phyloP scores from a whole-genome alignment of 1,139 yeast species.

The Scheffersomyces lignicola region DNA sequence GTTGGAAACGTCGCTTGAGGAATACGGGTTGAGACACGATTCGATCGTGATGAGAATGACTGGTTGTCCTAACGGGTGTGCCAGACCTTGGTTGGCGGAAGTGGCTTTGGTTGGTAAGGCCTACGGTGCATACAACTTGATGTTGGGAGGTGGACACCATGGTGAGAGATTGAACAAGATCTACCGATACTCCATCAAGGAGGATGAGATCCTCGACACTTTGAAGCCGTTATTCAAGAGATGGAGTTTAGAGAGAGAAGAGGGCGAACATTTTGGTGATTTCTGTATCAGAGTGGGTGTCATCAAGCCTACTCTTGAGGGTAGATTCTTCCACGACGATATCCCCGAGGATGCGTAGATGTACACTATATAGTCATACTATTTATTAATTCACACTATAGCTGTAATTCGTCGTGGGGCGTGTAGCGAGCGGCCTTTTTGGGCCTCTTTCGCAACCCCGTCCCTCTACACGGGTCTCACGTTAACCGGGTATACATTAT shows the following conservation, averaged over 20 bases:
- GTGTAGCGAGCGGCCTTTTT: too few species aligned
- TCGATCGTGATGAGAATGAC: slow-evolving; percentile 98
- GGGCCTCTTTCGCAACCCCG: too few species aligned
- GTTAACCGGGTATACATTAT: too few species aligned
- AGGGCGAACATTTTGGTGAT: slow-evolving; percentile 95
- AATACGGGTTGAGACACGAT: slow-evolving; percentile 91
- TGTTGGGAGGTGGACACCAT: slow-evolving; percentile 96
- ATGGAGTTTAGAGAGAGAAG: slow-evolving; percentile 90
- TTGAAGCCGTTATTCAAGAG: slow-evolving; percentile 86
- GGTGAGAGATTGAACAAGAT: slow-evolving; percentile 93
- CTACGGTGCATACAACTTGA: slow-evolving; percentile 84
- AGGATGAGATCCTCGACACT: slow-evolving; percentile 77
- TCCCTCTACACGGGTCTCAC: too few species aligned
- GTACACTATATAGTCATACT: background rate
- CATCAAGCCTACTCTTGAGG: slow-evolving; percentile 86
- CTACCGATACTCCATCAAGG: slow-evolving; percentile 84
- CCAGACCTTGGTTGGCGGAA: slow-evolving; percentile 98
- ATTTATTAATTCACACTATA: too few species aligned
- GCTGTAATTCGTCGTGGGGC: too few species aligned
- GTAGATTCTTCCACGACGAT: slow-evolving; percentile 92
- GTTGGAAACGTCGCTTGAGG: slow-evolving; percentile 83
- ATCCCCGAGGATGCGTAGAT: slow-evolving; percentile 71
- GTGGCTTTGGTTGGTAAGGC: slow-evolving; percentile 96
- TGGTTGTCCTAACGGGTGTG: slow-evolving; percentile 99
- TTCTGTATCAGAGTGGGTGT: slow-evolving; percentile 83